Percentiles rank a stretch among this genome's conserved stretches.
These are phyloP conservation scores for Knufia fluminis DNA, from an alignment of 2,329 filamentous ascomycete genomes.

Conservation along the genomic window DNA sequence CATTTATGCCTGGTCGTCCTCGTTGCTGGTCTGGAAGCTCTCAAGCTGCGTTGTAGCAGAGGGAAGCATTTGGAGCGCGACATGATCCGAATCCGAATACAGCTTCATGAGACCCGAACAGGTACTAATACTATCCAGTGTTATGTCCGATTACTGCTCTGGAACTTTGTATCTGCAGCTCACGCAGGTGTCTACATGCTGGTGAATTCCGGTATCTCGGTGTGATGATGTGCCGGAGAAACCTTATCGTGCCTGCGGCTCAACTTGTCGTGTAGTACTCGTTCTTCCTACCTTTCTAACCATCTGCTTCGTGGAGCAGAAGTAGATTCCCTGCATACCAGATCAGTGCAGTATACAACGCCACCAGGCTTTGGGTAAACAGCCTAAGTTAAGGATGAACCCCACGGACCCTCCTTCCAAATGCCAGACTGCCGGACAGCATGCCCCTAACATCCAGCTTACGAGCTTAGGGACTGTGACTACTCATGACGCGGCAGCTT, in stretches of 20 bases:
- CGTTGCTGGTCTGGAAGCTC: background rate
- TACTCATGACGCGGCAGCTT: background rate
- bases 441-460: background rate
- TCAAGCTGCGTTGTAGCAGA: background rate
- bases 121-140: too few relatives aligned
- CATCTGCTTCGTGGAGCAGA: too few relatives aligned
- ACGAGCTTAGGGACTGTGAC: background rate
- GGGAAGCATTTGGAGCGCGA: background rate
- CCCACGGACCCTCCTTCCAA: background rate
- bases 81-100: background rate
- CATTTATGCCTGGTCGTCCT: background rate
- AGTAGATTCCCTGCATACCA: too few relatives aligned
- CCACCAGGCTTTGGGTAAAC: too few relatives aligned
- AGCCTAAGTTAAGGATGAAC: background rate
- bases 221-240: background rate
- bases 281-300: too few relatives aligned
- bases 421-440: too few relatives aligned
- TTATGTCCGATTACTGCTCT: background rate
- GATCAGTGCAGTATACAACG: too few relatives aligned
- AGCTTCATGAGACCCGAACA: background rate
- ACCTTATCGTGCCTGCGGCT: too few relatives aligned
- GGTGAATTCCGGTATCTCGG: background rate
- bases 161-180: background rate
- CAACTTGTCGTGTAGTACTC: too few relatives aligned
- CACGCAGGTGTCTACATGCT: too few relatives aligned